Evolutionary conservation across 1,284 basidiomycete species (phyloP).

Genomic region (Agaricales sp.): DNA sequence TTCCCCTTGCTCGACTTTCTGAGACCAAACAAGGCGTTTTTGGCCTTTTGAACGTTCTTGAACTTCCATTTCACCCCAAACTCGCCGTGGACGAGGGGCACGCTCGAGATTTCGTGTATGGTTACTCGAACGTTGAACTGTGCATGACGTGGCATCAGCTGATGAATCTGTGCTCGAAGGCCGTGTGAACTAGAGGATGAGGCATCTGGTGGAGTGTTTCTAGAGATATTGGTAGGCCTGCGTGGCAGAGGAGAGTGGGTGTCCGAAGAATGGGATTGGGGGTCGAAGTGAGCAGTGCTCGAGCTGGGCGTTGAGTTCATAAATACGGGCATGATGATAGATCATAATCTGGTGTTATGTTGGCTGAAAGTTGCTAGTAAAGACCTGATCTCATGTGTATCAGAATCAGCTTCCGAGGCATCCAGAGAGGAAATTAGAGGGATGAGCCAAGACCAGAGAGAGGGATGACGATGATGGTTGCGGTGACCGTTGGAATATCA

Average conservation of each 20-base stretch:
- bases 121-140: slow-evolving; percentile 56
- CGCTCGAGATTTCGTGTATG: slow-evolving; percentile 65
- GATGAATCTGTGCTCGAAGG: slow-evolving; percentile 35
- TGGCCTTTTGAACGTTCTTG: slow-evolving; percentile 22
- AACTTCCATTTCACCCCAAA: slow-evolving; percentile 73
- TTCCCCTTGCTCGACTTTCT: slow-evolving; percentile 17
- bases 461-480: too few species aligned
- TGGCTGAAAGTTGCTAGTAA: too few species aligned
- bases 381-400: too few species aligned
- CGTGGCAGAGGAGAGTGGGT: too few species aligned
- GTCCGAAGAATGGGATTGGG: too few species aligned
- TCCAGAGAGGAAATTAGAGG: too few species aligned
- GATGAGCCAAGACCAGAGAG: too few species aligned
- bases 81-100: slow-evolving; percentile 67
- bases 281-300: neutral
- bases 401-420: too few species aligned
- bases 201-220: too few species aligned
- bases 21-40: neutral
- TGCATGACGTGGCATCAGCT: slow-evolving; percentile 47
- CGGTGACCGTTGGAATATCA: too few species aligned
- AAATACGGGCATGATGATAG: neutral
- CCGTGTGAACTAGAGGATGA: slow-evolving; percentile 15
- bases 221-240: too few species aligned
- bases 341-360: too few species aligned
- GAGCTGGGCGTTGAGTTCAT: neutral